Conservation (phyloP, 2,329 filamentous ascomycete species). For the Didymella exigua region DNA sequence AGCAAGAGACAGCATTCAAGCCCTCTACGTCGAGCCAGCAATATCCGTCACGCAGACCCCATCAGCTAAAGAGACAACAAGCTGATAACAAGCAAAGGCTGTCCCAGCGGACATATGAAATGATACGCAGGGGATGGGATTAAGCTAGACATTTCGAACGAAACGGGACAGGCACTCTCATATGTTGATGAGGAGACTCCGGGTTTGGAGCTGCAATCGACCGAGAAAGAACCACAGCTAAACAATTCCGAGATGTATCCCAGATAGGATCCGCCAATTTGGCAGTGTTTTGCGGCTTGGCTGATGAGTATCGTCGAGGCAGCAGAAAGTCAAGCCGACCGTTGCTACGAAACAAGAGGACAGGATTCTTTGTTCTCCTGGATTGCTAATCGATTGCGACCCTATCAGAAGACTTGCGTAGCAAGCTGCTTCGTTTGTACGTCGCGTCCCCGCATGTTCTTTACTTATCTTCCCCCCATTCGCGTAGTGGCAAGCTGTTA, state of each 20-base stretch:
- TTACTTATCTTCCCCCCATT: neutral
- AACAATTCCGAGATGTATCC: neutral
- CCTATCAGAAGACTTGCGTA: neutral
- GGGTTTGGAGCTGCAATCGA: no score
- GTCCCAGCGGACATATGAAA: no score
- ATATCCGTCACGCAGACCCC: neutral
- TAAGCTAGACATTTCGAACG: no score
- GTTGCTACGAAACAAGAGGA: neutral
- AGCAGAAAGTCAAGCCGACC: neutral
- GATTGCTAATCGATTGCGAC: neutral
- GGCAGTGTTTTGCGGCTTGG: neutral
- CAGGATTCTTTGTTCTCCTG: neutral
- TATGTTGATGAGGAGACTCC: no score
- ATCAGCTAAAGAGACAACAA: neutral
- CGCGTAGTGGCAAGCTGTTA: neutral
- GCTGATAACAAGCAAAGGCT: neutral
- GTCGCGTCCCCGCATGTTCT: neutral
- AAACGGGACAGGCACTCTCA: no score
- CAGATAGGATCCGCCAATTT: neutral
- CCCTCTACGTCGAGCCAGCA: neutral
- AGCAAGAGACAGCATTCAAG: neutral
- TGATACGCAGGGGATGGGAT: neutral
- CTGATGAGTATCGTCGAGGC: neutral
- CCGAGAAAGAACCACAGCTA: no score
- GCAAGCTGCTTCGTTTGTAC: neutral